Percentiles rank a stretch among this genome's conserved stretches.
Evolutionary conservation across 2,329 filamentous ascomycete genomes (phyloP).

Genomic region (Fonsecaea erecta): DNA sequence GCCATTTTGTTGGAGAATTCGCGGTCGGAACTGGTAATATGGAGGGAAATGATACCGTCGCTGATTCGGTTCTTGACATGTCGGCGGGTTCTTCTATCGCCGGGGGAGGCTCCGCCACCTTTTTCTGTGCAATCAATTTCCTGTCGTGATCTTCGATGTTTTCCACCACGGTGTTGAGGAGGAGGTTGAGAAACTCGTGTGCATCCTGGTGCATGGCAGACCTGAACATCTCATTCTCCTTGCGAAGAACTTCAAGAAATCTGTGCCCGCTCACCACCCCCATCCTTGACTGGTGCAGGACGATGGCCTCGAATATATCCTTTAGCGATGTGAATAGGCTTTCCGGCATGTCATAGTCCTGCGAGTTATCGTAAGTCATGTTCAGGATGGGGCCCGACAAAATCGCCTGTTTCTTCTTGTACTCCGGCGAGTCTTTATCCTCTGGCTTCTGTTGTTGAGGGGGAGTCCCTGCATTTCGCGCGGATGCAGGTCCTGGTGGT

Average conservation of each 20-base stretch:
- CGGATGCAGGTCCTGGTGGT: conserved; percentile 40
- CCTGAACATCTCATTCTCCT: conserved; percentile 96
- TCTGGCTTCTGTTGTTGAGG: conserved; percentile 70
- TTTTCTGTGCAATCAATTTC: conserved; percentile 48
- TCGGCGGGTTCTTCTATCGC: conserved; percentile 45
- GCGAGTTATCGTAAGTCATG: conserved; percentile 77
- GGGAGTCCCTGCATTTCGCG: conserved; percentile 42
- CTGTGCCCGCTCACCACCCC: conserved; percentile 90
- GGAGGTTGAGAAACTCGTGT: conserved; percentile 91
- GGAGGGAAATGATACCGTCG: conserved; percentile 45
- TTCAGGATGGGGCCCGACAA: conserved; percentile 84
- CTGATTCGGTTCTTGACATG: conserved; percentile 59
- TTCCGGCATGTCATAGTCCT: conserved; percentile 88
- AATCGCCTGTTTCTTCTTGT: conserved; percentile 96
- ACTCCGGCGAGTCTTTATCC: conserved; percentile 94
- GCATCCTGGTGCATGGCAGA: conserved; percentile 98
- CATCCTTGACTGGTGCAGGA: conserved; percentile 77
- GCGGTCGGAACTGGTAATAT: conserved; percentile 47
- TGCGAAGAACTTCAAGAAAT: conserved; percentile 90
- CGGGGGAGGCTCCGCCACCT: conserved; percentile 54
- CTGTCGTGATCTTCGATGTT: conserved; percentile 89
- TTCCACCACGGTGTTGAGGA: conserved; percentile 94
- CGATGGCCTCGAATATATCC: conserved; percentile 92
- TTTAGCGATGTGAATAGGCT: conserved; percentile 93
- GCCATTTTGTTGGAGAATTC: conserved; percentile 79